A percentile compares a stretch with the other conserved stretches of the same genome.
Evolutionary conservation across 345 rosid genomes (phyloP).

Genomic region (Hypericum perforatum): DNA sequence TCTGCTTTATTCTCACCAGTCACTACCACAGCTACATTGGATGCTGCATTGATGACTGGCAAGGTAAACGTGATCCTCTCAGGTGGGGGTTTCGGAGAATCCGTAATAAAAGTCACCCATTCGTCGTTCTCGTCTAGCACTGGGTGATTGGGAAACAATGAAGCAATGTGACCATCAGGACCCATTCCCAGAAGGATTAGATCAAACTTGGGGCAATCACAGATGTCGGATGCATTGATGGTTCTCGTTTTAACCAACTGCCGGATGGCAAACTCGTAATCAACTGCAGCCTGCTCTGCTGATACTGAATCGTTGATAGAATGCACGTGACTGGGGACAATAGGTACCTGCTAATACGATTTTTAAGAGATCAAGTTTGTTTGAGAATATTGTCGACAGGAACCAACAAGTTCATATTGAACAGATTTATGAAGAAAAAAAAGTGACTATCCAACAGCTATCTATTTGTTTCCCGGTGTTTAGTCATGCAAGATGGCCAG

Average conservation of each 20-base stretch:
- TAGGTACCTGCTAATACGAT: conserved; percentile 21
- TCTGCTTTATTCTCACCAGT: conserved; percentile 19
- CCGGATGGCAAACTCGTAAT: conserved; percentile 28
- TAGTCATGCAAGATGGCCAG: too few species aligned
- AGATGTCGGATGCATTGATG: conserved; percentile 18
- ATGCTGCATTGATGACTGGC: conserved; percentile 31
- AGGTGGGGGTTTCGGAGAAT: conserved; percentile 2
- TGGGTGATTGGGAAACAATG: conserved; percentile 18
- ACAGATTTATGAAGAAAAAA: too few species aligned
- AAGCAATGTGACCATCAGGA: conserved; percentile 16
- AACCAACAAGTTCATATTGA: too few species aligned
- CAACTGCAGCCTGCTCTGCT: conserved; percentile 21
- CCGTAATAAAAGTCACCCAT: conserved; percentile 21
- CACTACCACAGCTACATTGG: conserved; percentile 26
- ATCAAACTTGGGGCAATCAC: conserved; percentile 33
- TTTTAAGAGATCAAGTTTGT: too few species aligned
- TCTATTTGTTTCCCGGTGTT: too few species aligned
- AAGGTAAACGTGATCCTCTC: conserved; percentile 26
- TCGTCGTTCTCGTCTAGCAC: conserved; percentile 16
- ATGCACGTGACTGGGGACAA: conserved; percentile 18
- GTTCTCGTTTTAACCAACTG: conserved; percentile 23
- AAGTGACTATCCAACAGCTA: too few species aligned
- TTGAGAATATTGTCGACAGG: too few species aligned
- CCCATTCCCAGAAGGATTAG: conserved; percentile 19
- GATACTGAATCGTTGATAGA: conserved; percentile 19